These are phyloP conservation scores for Solanum gandarillasii DNA, from an alignment of 257 asterid genomes.

Conservation along the genomic window DNA sequence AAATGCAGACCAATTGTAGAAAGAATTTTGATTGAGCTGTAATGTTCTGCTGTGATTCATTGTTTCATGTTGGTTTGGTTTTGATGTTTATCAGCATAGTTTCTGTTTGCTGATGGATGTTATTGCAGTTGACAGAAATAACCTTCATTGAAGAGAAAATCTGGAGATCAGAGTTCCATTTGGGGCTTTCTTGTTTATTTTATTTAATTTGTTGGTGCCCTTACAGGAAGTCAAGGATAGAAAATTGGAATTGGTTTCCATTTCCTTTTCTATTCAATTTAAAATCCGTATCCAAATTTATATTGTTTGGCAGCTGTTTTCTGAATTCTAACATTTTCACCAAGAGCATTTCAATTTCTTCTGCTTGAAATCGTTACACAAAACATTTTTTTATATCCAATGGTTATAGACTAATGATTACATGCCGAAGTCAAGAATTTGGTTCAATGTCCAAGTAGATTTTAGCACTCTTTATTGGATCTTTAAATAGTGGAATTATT, in stretches of 20 bases:
- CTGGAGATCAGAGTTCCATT: background rate
- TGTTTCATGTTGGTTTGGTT: background rate
- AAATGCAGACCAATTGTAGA: background rate
- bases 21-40: background rate
- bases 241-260: background rate
- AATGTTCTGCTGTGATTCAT: background rate
- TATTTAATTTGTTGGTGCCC: background rate
- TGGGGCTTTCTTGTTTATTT: background rate
- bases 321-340: background rate
- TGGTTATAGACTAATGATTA: background rate
- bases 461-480: background rate
- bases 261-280: background rate
- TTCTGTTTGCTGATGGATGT: background rate
- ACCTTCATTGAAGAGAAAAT: background rate
- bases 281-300: background rate
- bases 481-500: background rate
- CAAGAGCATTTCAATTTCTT: background rate
- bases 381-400: background rate
- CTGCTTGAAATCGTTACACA: background rate
- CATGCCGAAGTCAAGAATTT: background rate
- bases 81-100: background rate
- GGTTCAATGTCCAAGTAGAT: background rate
- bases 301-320: background rate
- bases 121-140: conserved; percentile 1
- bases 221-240: background rate